Evolutionary conservation across 306 rosid species (phyloP).

Genomic region (Gastrolobium bilobum): DNA sequence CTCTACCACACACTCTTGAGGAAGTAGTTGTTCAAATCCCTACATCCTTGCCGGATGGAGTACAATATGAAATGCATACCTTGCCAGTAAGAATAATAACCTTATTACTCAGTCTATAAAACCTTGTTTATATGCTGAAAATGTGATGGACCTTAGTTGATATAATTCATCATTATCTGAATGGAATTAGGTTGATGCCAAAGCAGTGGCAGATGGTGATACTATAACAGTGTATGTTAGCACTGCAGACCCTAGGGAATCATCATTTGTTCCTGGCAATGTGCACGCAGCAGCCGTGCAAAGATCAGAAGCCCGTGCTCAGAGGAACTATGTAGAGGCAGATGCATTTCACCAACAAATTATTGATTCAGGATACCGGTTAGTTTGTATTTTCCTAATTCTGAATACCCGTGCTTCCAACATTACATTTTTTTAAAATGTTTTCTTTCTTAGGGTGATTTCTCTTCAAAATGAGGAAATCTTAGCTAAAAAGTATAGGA

Average conservation of each 20-base stretch:
- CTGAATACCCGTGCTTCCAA: constrained; percentile 11
- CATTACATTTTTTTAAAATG: background rate
- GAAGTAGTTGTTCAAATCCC: constrained; percentile 55
- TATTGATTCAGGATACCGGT: constrained; percentile 86
- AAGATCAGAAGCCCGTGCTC: constrained; percentile 71
- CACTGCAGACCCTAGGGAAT: constrained; percentile 78
- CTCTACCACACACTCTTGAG: constrained; percentile 63
- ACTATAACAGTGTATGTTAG: constrained; percentile 86
- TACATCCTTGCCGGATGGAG: constrained; percentile 68
- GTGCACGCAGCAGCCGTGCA: constrained; percentile 62
- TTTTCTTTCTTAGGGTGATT: constrained; percentile 62
- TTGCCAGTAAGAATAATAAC: constrained; percentile 64
- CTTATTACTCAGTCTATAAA: constrained; percentile 25
- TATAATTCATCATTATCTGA: constrained; percentile 18
- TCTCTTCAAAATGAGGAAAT: constrained; percentile 62
- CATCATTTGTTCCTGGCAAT: constrained; percentile 64
- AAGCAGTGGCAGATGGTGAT: constrained; percentile 94
- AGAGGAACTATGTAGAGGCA: constrained; percentile 61
- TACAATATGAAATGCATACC: constrained; percentile 70
- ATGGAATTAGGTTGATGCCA: constrained; percentile 75
- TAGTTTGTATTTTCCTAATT: constrained; percentile 45
- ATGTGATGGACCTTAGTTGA: constrained; percentile 27
- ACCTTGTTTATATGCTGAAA: background rate
- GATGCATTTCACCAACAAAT: constrained; percentile 81
- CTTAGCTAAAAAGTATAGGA: constrained; percentile 82